Evolutionary conservation across 805 yeast species (phyloP).

Genomic region (Schwanniomyces occidentalis): DNA sequence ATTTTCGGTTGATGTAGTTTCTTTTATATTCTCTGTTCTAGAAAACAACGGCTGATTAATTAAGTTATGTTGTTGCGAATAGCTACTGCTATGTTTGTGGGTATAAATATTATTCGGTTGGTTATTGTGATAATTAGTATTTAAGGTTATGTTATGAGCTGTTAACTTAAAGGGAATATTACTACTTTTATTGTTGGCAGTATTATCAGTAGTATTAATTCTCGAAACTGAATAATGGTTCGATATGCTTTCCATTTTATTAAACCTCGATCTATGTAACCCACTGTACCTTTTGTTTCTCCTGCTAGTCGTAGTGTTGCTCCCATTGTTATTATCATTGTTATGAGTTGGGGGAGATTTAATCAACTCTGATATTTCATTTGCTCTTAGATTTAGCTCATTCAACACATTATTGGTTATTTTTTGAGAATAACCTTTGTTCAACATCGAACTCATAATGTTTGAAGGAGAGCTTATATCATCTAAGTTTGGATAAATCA

Average conservation of each 20-base stretch:
- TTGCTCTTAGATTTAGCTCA: conserved; percentile 45
- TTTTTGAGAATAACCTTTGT: conserved; percentile 48
- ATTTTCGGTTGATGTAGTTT: conserved; percentile 1
- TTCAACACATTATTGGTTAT: conserved; percentile 45
- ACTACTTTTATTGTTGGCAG: background rate
- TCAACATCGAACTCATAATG: conserved; percentile 30
- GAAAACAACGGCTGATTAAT: too few relatives aligned
- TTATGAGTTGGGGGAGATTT: conserved; percentile 13
- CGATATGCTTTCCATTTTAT: conserved; percentile 50
- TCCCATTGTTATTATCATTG: conserved; percentile 14
- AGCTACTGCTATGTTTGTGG: background rate
- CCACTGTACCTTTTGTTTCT: conserved; percentile 32
- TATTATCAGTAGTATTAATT: conserved; percentile 4
- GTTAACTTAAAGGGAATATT: conserved; percentile 1
- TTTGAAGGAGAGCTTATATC: conserved; percentile 7
- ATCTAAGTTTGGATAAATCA: conserved; percentile 9
- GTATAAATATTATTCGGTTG: background rate
- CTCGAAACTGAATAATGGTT: conserved; percentile 46
- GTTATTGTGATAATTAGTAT: background rate
- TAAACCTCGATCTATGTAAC: conserved; percentile 33
- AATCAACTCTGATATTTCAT: conserved; percentile 28
- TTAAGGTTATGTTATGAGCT: conserved; percentile 1
- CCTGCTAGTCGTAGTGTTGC: conserved; percentile 2
- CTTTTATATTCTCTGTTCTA: conserved; percentile 4
- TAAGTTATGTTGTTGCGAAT: background rate